Evolutionary conservation across 495 filamentous ascomycete genomes (phyloP), one percentile per base, ranked within the genome.

Genomic region (Trypethelium eluteriae): DNA sequence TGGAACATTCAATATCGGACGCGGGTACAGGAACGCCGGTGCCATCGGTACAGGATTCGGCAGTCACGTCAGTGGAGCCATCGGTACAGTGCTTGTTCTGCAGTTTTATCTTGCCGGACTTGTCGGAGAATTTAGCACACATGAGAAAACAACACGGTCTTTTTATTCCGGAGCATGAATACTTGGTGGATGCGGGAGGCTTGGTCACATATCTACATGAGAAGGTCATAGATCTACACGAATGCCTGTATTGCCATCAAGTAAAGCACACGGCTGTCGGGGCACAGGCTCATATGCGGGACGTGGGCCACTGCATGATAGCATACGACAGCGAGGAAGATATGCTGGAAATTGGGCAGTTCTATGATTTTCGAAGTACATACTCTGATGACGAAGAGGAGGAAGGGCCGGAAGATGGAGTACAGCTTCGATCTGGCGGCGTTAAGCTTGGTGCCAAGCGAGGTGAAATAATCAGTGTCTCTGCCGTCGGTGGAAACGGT

Each of bases 251-350:
- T 73, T 99, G 94, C 74, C 86, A 88, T 70, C 90, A 90, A 70
- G 74, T 85, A 38, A 88, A 90, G 74, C 85, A 86, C 67, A 91
- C 86, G 35, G 79, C 86, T 1, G 83, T 84, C 64, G 92, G 89
- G 14, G 83, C 91, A 46, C 91, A 94, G 68, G 95, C 91, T 0
- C 94, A 99, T 75, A 99, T 99, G 94, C 87, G 88, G 41, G 94
- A 99, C 76, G 93, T 92, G 77, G 86, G 90, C 9, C 94, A 99
- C 76, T 97, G 92, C 80, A 96, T 90, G 84, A 93, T 99, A 68
- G 92, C 90, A 0, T 99, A 95, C 75, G 88, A 89, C 56, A 86
- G 85, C 0, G 90, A 96, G 73, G 89, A 89, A 41, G 92, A 99
- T 73, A 91, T 96, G 78, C 81, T 99, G 18, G 92, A 95, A 64